phyloP scores from a whole-genome alignment of 345 rosid species.

The Salix brachista region DNA sequence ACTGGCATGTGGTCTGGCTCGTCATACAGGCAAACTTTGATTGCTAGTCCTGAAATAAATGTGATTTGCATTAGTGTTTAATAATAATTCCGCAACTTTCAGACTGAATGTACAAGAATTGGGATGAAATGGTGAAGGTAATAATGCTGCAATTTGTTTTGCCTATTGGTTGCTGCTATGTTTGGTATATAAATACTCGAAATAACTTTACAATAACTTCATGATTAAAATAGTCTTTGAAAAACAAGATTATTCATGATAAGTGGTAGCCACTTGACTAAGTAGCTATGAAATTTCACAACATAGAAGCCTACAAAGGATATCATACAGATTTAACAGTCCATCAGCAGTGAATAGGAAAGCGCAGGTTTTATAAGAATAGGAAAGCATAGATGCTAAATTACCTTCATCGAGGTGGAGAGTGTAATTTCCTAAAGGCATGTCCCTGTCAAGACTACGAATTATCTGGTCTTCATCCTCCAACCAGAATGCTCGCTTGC shows the following conservation, averaged over 20 bases:
- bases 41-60: conserved; percentile 54
- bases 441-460: conserved; percentile 81
- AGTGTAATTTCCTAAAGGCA: conserved; percentile 87
- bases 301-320: not conserved
- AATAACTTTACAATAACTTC: not conserved
- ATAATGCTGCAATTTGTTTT: not conserved
- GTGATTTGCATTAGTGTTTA: not conserved
- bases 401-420: conserved; percentile 92
- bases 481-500: conserved; percentile 90
- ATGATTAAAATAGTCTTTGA: not conserved
- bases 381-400: conserved; percentile 1
- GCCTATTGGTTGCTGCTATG: not conserved
- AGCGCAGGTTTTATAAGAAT: not conserved
- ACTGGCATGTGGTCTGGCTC: conserved; percentile 79
- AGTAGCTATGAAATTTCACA: not conserved
- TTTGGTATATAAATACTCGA: not conserved
- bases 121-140: not conserved
- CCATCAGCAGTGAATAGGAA: no score
- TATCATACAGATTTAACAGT: not conserved
- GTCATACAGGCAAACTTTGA: conserved; percentile 76
- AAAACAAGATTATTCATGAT: not conserved
- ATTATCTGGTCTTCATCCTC: conserved; percentile 92
- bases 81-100: not conserved
- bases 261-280: not conserved
- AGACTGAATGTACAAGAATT: not conserved